Conservation (phyloP, 1,284 basidiomycete genomes). For the Veloboletus limbatus region DNA sequence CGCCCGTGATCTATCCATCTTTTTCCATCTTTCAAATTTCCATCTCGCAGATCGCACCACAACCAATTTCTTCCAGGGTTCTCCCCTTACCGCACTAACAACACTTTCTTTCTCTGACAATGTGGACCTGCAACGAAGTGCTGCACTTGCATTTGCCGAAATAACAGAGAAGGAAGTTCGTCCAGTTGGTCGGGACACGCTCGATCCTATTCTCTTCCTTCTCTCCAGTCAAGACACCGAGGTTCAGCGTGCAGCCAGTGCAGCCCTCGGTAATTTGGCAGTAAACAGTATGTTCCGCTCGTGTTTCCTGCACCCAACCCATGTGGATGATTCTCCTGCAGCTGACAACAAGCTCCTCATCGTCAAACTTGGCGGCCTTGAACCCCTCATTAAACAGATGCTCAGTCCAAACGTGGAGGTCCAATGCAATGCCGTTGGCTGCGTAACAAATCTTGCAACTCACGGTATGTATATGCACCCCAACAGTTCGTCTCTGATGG, state of each 20-base stretch:
- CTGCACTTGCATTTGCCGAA: conserved; percentile 97
- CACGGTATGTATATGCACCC: conserved; percentile 66
- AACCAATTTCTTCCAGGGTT: conserved; percentile 94
- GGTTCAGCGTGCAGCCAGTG: conserved; percentile 97
- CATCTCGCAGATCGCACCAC: conserved; percentile 77
- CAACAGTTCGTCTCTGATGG: conserved; percentile 11
- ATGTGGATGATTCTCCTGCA: conserved; percentile 36
- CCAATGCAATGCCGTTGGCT: conserved; percentile 99
- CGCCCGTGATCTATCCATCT: conserved; percentile 15
- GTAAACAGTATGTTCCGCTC: conserved; percentile 81
- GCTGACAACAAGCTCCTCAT: conserved; percentile 99
- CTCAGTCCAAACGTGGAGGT: conserved; percentile 99
- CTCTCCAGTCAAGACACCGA: conserved; percentile 98
- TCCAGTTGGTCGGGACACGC: conserved; percentile 93
- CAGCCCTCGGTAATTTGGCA: conserved; percentile 97
- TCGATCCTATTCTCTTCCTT: conserved; percentile 98
- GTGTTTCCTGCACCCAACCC: conserved; percentile 21
- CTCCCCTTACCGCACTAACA: conserved; percentile 90
- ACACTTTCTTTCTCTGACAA: conserved; percentile 99
- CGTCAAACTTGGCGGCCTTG: conserved; percentile 95
- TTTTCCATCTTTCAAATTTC: conserved; percentile 9
- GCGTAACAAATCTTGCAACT: conserved; percentile 98
- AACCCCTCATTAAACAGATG: conserved; percentile 99
- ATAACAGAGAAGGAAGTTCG: conserved; percentile 99
- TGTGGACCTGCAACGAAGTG: conserved; percentile 97